phyloP scores from a whole-genome alignment of 1,139 yeast genomes.

The Pichia sp. region DNA sequence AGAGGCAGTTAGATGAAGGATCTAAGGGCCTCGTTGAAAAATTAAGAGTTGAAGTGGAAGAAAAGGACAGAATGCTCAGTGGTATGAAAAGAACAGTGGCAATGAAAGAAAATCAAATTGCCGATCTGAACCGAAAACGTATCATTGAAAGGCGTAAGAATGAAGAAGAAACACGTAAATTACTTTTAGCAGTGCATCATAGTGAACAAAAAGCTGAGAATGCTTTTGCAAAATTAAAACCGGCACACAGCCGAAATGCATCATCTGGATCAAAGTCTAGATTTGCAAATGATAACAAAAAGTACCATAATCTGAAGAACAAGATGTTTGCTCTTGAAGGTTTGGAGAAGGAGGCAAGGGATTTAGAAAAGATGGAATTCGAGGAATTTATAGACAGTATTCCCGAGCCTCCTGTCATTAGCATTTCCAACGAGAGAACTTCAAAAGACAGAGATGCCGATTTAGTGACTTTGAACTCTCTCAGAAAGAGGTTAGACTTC shows the following conservation, averaged over 20 bases:
- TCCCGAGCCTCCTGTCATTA: slow-evolving; percentile 15
- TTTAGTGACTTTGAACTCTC: slow-evolving; percentile 41
- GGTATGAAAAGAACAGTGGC: slow-evolving; percentile 67
- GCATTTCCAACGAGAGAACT: slow-evolving; percentile 10
- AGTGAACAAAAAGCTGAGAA: slow-evolving; percentile 23
- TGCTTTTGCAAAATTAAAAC: slow-evolving; percentile 13
- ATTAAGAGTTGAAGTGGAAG: slow-evolving; percentile 63
- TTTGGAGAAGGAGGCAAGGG: slow-evolving; percentile 72
- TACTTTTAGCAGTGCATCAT: slow-evolving; percentile 58
- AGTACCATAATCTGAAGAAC: slow-evolving; percentile 7
- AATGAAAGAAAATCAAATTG: slow-evolving; percentile 60
- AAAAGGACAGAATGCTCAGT: slow-evolving; percentile 63
- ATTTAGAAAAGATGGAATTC: slow-evolving; percentile 81
- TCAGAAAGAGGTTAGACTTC: slow-evolving; percentile 54
- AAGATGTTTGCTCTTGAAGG: slow-evolving; percentile 35
- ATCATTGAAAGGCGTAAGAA: slow-evolving; percentile 77
- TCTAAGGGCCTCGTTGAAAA: slow-evolving; percentile 80
- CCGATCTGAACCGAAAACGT: slow-evolving; percentile 65
- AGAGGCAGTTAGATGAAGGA: slow-evolving; percentile 70
- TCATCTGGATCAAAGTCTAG: slow-evolving; percentile 7
- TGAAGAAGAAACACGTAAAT: slow-evolving; percentile 83
- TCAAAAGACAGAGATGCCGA: slow-evolving; percentile 30
- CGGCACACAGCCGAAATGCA: slow-evolving; percentile 7
- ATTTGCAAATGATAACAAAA: neutral
- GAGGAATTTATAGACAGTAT: slow-evolving; percentile 35